These are phyloP conservation scores for Nothopassalora personata DNA, from an alignment of 2,329 filamentous ascomycete genomes.

Conservation along the genomic window DNA sequence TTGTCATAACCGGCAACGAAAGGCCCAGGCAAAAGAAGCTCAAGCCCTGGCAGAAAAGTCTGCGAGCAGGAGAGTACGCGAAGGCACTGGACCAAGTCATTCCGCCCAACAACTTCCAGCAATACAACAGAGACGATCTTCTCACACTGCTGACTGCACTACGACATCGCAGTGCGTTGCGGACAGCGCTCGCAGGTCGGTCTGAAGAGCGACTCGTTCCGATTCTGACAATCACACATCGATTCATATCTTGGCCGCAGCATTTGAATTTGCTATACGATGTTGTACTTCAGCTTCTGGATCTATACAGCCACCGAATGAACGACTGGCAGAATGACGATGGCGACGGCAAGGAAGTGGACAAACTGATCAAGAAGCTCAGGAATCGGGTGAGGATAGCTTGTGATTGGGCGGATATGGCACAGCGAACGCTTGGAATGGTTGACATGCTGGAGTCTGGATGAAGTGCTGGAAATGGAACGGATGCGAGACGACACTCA, in stretches of 20 bases:
- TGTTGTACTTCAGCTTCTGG: slow-evolving; percentile 72
- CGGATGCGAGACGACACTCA: neutral
- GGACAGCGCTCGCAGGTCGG: slow-evolving; percentile 70
- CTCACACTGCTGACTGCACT: slow-evolving; percentile 79
- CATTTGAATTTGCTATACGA: slow-evolving; percentile 79
- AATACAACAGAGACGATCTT: slow-evolving; percentile 37
- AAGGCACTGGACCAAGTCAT: slow-evolving; percentile 76
- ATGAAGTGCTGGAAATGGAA: slow-evolving; percentile 14
- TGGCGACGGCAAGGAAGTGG: slow-evolving; percentile 25
- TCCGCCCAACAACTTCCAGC: slow-evolving; percentile 18
- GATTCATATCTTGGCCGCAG: slow-evolving; percentile 74
- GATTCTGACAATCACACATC: slow-evolving; percentile 75
- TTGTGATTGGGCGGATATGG: slow-evolving; percentile 77
- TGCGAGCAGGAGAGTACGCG: slow-evolving; percentile 72
- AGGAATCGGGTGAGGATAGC: slow-evolving; percentile 65
- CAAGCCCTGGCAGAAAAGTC: slow-evolving; percentile 70
- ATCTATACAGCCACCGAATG: slow-evolving; percentile 79
- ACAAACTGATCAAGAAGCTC: slow-evolving; percentile 63
- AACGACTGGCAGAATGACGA: slow-evolving; percentile 40
- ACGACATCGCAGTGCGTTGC: slow-evolving; percentile 79
- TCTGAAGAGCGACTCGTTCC: slow-evolving; percentile 78
- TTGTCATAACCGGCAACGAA: slow-evolving; percentile 76
- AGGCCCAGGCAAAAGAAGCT: slow-evolving; percentile 59
- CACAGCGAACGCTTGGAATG: slow-evolving; percentile 81
- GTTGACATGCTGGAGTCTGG: slow-evolving; percentile 67